Conservation (phyloP, 345 rosid genomes). For the Brassica nigra region DNA sequence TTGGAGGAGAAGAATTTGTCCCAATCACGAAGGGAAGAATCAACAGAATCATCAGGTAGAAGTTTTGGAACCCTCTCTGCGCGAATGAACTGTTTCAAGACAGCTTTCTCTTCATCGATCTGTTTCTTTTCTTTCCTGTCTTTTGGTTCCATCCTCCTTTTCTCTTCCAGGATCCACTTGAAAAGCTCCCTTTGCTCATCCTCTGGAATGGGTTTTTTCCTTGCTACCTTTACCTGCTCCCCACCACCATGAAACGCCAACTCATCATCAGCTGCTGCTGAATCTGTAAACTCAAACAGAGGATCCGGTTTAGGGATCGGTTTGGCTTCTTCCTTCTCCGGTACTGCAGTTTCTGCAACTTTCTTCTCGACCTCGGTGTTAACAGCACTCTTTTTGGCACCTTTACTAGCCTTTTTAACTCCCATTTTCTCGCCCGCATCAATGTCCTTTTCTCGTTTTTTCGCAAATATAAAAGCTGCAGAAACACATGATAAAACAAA, state of each 20-base stretch:
- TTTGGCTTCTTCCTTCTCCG: constrained; percentile 33
- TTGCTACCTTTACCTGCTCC: constrained; percentile 38
- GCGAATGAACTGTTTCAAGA: constrained; percentile 64
- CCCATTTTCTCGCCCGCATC: constrained; percentile 19
- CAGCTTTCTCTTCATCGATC: constrained; percentile 67
- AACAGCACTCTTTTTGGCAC: constrained; percentile 36
- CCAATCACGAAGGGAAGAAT: constrained; percentile 35
- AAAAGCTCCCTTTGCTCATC: constrained; percentile 73
- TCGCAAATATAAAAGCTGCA: constrained; percentile 72
- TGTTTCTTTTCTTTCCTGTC: constrained; percentile 52
- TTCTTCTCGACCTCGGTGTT: constrained; percentile 30
- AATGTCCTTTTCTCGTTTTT: constrained; percentile 49
- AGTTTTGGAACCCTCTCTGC: constrained; percentile 57
- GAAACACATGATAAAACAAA: neutral
- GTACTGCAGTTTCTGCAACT: constrained; percentile 18
- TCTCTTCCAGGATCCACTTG: constrained; percentile 78
- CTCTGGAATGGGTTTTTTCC: constrained; percentile 62
- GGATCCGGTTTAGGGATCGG: constrained; percentile 30
- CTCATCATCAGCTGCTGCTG: constrained; percentile 33
- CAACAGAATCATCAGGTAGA: constrained; percentile 42
- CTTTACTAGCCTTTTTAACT: constrained; percentile 35
- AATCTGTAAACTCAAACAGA: constrained; percentile 18
- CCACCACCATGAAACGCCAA: constrained; percentile 15
- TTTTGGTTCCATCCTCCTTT: constrained; percentile 61
- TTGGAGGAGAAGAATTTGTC: constrained; percentile 42